These are phyloP conservation scores for Hymenoscyphus repandus DNA, from an alignment of 2,329 filamentous ascomycete genomes.

Conservation along the genomic window DNA sequence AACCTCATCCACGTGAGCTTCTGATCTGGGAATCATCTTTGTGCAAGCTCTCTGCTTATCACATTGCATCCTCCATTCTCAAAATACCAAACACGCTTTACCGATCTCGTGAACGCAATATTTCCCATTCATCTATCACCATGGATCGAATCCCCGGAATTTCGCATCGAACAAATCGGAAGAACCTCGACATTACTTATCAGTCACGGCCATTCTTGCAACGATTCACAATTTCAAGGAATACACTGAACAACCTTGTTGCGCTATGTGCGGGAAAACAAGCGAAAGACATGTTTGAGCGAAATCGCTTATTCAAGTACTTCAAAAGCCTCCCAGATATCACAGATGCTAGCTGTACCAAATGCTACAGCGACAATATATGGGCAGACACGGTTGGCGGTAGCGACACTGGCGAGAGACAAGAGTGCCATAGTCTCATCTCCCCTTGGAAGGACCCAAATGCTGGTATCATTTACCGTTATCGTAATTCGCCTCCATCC, in stretches of 20 bases:
- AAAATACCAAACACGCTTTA: no score
- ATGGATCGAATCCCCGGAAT: neutral
- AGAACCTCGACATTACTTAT: neutral
- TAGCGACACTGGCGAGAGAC: constrained; percentile 5
- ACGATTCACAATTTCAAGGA: neutral
- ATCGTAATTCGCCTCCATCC: neutral
- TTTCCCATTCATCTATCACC: neutral
- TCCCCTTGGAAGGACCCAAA: constrained; percentile 12
- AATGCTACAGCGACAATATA: neutral
- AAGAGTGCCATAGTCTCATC: neutral
- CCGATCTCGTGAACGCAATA: no score
- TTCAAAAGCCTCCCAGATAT: constrained; percentile 1
- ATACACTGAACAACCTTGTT: constrained; percentile 8
- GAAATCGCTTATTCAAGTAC: constrained; percentile 1
- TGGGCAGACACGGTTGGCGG: constrained; percentile 18
- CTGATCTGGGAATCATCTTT: no score
- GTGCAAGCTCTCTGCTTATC: no score
- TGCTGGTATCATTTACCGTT: constrained; percentile 15
- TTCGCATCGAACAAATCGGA: neutral
- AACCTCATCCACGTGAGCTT: no score
- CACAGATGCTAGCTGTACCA: neutral
- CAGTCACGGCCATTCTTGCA: neutral
- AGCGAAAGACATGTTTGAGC: constrained; percentile 8
- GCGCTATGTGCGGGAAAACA: constrained; percentile 10
- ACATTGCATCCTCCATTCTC: no score